These are phyloP conservation scores for Nematocida displodere DNA, from an alignment of 371 early-diverging fungal species.

Conservation along the genomic window DNA sequence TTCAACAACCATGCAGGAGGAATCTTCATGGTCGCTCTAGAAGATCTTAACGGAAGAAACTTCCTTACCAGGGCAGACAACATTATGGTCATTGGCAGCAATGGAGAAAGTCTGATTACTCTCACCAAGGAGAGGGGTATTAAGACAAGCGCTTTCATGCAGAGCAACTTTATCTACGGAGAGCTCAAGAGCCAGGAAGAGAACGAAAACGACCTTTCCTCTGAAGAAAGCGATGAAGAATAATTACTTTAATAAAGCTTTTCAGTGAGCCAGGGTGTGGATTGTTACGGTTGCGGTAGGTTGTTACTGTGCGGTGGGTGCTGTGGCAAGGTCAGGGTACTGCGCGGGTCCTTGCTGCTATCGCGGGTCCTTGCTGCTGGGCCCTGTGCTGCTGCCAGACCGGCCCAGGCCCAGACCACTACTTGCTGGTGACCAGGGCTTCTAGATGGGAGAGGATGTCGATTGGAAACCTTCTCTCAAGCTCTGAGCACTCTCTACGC, in stretches of 20 bases:
- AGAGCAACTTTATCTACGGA: constrained; percentile 60
- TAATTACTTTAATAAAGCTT: neutral
- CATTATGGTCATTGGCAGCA: constrained; percentile 82
- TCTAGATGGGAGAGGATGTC: constrained; percentile 9
- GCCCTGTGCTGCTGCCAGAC: too few species aligned
- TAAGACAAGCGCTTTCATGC: constrained; percentile 54
- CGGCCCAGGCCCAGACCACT: too few species aligned
- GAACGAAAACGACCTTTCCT: constrained; percentile 13
- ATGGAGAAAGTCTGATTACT: constrained; percentile 65
- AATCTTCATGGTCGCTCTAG: constrained; percentile 84
- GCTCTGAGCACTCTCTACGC: constrained; percentile 32
- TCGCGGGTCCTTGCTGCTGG: too few species aligned
- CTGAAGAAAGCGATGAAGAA: constrained; percentile 32
- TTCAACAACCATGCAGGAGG: constrained; percentile 92
- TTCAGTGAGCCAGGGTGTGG: too few species aligned
- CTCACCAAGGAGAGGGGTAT: constrained; percentile 65
- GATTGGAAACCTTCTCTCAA: constrained; percentile 40
- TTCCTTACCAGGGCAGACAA: constrained; percentile 82
- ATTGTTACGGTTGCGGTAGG: too few species aligned
- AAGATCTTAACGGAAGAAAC: constrained; percentile 76
- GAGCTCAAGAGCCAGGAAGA: constrained; percentile 47
- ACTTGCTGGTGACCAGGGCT: neutral
- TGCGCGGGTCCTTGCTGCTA: too few species aligned
- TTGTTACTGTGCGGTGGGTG: too few species aligned
- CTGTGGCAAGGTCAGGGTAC: too few species aligned